Evolutionary conservation across 805 yeast genomes (phyloP).

Genomic region (Grigorovia transvaalensis): DNA sequence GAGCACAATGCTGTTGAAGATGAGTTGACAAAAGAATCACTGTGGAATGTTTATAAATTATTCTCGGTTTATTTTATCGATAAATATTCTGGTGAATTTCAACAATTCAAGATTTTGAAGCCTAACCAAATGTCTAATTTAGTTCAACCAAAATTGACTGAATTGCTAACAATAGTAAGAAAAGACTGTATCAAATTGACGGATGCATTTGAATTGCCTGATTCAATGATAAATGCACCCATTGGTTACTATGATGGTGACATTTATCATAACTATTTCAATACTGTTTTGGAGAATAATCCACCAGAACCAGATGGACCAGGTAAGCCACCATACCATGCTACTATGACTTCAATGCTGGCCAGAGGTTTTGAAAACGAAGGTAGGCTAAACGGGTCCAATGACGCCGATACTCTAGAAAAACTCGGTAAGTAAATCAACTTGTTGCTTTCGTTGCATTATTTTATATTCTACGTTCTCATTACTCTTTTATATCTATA

Average conservation of each 20-base stretch:
- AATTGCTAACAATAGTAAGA: conserved; percentile 43
- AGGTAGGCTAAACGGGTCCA: conserved; percentile 28
- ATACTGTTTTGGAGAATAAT: conserved; percentile 43
- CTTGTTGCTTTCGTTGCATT: not conserved
- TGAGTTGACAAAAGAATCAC: conserved; percentile 34
- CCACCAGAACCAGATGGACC: conserved; percentile 43
- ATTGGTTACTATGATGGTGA: conserved; percentile 77
- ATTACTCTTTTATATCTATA: not conserved
- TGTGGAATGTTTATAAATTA: conserved; percentile 46
- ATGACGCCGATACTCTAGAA: conserved; percentile 21
- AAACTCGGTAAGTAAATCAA: conserved; percentile 22
- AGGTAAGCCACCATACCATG: conserved; percentile 36
- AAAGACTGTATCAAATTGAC: conserved; percentile 67
- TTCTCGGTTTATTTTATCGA: conserved; percentile 62
- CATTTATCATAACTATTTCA: conserved; percentile 70
- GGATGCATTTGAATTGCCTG: conserved; percentile 76
- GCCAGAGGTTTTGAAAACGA: conserved; percentile 31
- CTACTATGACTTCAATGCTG: conserved; percentile 30
- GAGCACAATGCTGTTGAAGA: conserved; percentile 19
- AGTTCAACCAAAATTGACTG: conserved; percentile 35
- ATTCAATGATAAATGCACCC: conserved; percentile 71
- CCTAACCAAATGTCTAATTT: conserved; percentile 37
- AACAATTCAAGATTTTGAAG: conserved; percentile 49
- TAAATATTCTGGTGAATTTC: conserved; percentile 58
- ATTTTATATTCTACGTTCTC: not conserved